These are phyloP conservation scores for Trametopsis cervina DNA, from an alignment of 768 basidiomycete genomes.

Conservation along the genomic window DNA sequence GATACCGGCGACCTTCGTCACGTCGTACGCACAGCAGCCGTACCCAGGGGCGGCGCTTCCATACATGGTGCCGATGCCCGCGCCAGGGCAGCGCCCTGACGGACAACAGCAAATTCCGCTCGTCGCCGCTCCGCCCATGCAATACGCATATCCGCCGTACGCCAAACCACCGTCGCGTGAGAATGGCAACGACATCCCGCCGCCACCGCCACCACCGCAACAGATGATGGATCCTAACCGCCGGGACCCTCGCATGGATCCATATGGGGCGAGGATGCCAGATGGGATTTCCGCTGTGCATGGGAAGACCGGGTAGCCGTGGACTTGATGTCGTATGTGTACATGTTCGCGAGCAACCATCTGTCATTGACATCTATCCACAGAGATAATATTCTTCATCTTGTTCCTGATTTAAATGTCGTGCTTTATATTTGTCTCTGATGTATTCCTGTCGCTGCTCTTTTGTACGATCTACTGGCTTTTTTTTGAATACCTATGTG, in stretches of 20 bases:
- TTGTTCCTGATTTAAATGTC: not conserved
- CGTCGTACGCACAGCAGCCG: constrained; percentile 39
- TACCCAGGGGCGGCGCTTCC: constrained; percentile 29
- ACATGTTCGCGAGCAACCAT: not conserved
- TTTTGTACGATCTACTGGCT: too few species aligned
- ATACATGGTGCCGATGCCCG: constrained; percentile 36
- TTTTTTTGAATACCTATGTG: too few species aligned
- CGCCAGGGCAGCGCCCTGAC: constrained; percentile 1
- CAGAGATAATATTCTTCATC: not conserved
- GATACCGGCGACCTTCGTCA: constrained; percentile 41
- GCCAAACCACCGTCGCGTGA: constrained; percentile 3
- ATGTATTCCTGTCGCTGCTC: too few species aligned
- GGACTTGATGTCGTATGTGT: not conserved
- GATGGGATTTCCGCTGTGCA: not conserved
- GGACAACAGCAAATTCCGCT: constrained; percentile 3
- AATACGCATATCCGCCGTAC: constrained; percentile 6
- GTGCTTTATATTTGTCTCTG: not conserved
- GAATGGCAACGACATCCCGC: constrained; percentile 1
- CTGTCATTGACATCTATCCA: not conserved
- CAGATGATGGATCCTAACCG: constrained; percentile 7
- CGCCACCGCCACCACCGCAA: constrained; percentile 1
- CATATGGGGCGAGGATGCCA: constrained; percentile 17
- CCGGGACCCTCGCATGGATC: constrained; percentile 13
- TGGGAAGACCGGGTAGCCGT: constrained; percentile 2
- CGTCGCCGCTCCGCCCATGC: constrained; percentile 6